Conservation (phyloP, 2,329 filamentous ascomycete species). For the Mycosphaerella arachidis region DNA sequence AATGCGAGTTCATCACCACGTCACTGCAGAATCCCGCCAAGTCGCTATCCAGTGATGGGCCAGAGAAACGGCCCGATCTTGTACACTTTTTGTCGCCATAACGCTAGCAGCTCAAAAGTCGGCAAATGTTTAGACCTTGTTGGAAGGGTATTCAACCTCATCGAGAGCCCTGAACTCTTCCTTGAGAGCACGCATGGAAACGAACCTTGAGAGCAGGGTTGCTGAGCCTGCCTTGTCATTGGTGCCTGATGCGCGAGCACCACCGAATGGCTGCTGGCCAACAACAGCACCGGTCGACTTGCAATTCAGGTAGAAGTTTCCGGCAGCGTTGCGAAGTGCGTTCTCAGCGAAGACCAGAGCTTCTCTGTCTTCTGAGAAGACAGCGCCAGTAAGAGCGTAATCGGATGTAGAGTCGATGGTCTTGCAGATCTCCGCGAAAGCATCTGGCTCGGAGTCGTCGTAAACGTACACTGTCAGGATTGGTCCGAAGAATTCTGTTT, state of each 20-base stretch:
- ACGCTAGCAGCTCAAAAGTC: conserved; percentile 3
- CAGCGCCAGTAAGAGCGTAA: conserved; percentile 71
- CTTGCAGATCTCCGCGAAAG: conserved; percentile 56
- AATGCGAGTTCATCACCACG: neutral
- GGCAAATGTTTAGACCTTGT: conserved; percentile 28
- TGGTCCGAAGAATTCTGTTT: conserved; percentile 77
- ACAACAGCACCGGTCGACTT: conserved; percentile 58
- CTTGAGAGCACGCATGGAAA: conserved; percentile 54
- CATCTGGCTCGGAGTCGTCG: conserved; percentile 53
- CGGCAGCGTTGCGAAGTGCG: conserved; percentile 65
- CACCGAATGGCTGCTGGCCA: conserved; percentile 43
- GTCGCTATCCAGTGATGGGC: neutral
- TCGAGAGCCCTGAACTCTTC: conserved; percentile 50
- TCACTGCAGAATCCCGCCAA: neutral
- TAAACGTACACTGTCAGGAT: conserved; percentile 72
- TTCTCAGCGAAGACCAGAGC: conserved; percentile 66
- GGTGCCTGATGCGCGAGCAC: conserved; percentile 53
- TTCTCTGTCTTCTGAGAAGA: conserved; percentile 67
- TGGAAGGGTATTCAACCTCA: conserved; percentile 52
- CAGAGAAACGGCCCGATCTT: neutral
- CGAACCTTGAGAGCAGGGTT: conserved; percentile 50
- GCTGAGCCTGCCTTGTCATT: conserved; percentile 56
- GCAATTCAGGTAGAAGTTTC: conserved; percentile 84
- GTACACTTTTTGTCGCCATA: neutral
- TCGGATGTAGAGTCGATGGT: conserved; percentile 67